These are phyloP conservation scores for Epichloe aotearoae DNA, from an alignment of 2,329 filamentous ascomycete species.

Conservation along the genomic window DNA sequence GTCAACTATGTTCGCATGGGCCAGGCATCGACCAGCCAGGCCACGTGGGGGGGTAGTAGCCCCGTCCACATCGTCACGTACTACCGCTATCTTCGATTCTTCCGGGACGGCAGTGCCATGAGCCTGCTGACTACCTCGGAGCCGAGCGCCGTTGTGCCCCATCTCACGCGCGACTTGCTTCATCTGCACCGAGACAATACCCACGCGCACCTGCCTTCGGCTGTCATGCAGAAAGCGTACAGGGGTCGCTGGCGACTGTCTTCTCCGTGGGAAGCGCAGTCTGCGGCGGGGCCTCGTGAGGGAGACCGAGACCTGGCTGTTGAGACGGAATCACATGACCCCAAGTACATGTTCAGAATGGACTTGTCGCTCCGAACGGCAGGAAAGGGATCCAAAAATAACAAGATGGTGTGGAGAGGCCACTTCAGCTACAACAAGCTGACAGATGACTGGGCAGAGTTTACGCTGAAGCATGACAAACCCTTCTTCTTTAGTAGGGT, in stretches of 20 bases:
- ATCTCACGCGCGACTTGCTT: constrained; percentile 61
- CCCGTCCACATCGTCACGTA: constrained; percentile 95
- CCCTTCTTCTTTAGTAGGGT: constrained; percentile 56
- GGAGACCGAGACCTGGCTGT: constrained; percentile 61
- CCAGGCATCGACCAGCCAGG: constrained; percentile 52
- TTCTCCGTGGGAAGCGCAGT: constrained; percentile 9
- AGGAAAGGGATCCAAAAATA: constrained; percentile 56
- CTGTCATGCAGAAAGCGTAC: constrained; percentile 55
- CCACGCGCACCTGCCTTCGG: constrained; percentile 22
- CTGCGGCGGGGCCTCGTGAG: constrained; percentile 26
- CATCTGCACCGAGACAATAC: constrained; percentile 26
- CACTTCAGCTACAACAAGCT: constrained; percentile 85
- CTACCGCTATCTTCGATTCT: constrained; percentile 92
- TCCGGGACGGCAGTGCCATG: constrained; percentile 74
- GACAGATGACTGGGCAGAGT: constrained; percentile 84
- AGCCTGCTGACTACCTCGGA: constrained; percentile 70
- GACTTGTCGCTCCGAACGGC: constrained; percentile 58
- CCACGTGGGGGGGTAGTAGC: constrained; percentile 52
- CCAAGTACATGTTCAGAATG: constrained; percentile 76
- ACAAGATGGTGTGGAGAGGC: constrained; percentile 76
- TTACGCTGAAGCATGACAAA: constrained; percentile 50
- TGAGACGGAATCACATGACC: constrained; percentile 71
- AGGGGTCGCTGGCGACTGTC: constrained; percentile 41
- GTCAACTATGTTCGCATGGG: constrained; percentile 89
- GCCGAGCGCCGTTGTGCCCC: constrained; percentile 75